Percentiles rank a stretch among this genome's conserved stretches.
Evolutionary conservation across 371 early-diverging fungal species (phyloP).

Genomic region (Syncephalastrum sp.): DNA sequence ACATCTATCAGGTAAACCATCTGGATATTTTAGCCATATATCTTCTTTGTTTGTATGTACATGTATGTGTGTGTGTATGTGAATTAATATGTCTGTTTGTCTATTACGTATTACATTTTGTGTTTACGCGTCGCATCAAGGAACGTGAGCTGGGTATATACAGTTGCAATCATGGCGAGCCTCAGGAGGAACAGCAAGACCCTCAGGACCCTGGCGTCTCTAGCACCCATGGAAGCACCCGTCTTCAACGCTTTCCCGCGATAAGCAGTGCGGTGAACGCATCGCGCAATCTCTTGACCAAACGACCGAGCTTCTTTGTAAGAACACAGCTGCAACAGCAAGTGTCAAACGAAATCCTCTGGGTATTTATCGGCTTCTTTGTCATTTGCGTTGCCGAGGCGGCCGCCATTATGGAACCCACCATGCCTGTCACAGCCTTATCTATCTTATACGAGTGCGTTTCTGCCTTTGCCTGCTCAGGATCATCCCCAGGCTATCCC

Average conservation of each 20-base stretch:
- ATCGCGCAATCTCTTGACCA: constrained; percentile 7
- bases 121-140: background rate
- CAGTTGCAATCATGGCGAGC: constrained; percentile 7
- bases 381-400: constrained; percentile 16
- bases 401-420: constrained; percentile 9
- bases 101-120: background rate
- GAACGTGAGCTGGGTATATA: constrained; percentile 27
- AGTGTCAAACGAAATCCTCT: constrained; percentile 19
- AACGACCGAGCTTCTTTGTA: constrained; percentile 20
- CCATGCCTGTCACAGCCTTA: constrained; percentile 15
- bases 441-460: constrained; percentile 20
- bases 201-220: background rate
- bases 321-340: constrained; percentile 23
- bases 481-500: constrained; percentile 19
- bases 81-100: background rate
- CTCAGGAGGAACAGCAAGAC: too few species aligned
- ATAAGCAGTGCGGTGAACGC: constrained; percentile 15
- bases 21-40: too few species aligned
- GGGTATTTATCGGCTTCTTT: constrained; percentile 18
- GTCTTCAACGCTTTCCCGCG: constrained; percentile 7
- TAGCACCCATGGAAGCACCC: background rate
- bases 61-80: too few species aligned
- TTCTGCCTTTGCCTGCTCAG: constrained; percentile 22
- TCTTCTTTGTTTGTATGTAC: too few species aligned
- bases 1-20: constrained; percentile 37